These are phyloP conservation scores for Coniferiporia sulphurascens DNA, from an alignment of 1,284 basidiomycete species.

Conservation along the genomic window DNA sequence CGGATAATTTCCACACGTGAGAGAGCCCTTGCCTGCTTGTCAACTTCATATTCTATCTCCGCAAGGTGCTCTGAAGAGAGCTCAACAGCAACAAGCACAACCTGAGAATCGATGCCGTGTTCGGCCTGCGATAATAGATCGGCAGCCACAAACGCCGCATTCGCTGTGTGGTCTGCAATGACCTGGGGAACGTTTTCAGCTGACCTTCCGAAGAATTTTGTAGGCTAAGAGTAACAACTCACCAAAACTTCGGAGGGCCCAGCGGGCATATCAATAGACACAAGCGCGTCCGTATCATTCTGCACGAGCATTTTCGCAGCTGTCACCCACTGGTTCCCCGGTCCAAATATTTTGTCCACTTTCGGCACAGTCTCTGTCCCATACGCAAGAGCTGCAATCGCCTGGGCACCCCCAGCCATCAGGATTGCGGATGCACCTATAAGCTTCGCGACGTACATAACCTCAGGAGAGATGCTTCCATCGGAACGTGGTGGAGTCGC, in stretches of 20 bases:
- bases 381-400: conserved; percentile 96
- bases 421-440: conserved; percentile 86
- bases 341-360: conserved; percentile 99
- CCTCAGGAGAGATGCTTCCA: conserved; percentile 89
- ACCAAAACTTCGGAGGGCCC: conserved; percentile 96
- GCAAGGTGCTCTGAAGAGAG: conserved; percentile 60
- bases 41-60: conserved; percentile 82
- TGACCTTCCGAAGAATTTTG: neutral
- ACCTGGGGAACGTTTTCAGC: conserved; percentile 47
- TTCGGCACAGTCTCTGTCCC: conserved; percentile 96
- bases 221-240: conserved; percentile 33
- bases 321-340: conserved; percentile 99
- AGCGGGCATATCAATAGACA: conserved; percentile 99
- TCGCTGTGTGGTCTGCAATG: conserved; percentile 84
- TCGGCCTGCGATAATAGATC: conserved; percentile 98
- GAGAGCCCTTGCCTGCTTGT: conserved; percentile 82
- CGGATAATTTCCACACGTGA: conserved; percentile 89
- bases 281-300: conserved; percentile 96
- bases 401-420: conserved; percentile 95
- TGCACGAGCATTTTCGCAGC: conserved; percentile 99
- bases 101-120: conserved; percentile 97
- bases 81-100: conserved; percentile 83
- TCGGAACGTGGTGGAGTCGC: conserved; percentile 93
- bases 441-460: conserved; percentile 89
- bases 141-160: conserved; percentile 90